Evolutionary conservation across 2,329 filamentous ascomycete species (phyloP), one percentile per base, ranked within the genome.

Genomic region (Phoma sp.): DNA sequence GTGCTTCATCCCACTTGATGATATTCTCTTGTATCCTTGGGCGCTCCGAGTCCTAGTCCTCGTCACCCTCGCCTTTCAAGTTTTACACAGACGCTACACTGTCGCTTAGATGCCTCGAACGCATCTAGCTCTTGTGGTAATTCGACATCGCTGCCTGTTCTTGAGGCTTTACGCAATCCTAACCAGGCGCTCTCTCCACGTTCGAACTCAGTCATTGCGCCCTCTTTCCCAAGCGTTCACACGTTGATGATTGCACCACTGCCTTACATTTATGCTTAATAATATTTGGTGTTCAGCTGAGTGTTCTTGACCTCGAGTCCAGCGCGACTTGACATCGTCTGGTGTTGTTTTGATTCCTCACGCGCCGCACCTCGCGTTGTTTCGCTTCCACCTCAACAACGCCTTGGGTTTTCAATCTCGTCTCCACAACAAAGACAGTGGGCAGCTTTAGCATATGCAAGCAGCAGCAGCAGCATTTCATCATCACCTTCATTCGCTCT

Each of bases 1-100:
- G 52, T 56, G 50, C 51, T 47, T 54, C 51, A 56, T 50, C 36
- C 40, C 42, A 50, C 40, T 50, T 40, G 26, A 33, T 54, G 51
- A 49, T 49, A 42, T 29, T 21, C 45, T 29, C 42, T 17, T 40
- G 26, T 18, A 33, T 45, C 45, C 52, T 40, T 37, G 40, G n/a
- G 34, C 33, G 32, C 25, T 50, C 46, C 17, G 26, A 42, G 42
- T 49, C 12, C 23, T 21, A 36, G 30, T n/a, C 36, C 46, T 56
- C 38, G 42, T 47, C 47, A 38, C 21, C 42, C 25, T 50, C 30
- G 18, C 30, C 42, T 48, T 36, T 46, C 42, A 20, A 34, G 34
- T 26, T 33, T 38, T 56, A 46, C 30, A 30, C 40, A 42, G 52
- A 50, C 47, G 29, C 47, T 47, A 26, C 15, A 17, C 15, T 30